Percentiles rank a stretch among this genome's conserved stretches.
These are phyloP conservation scores for Fusarium sacchari DNA, from an alignment of 2,329 filamentous ascomycete species.

Conservation along the genomic window DNA sequence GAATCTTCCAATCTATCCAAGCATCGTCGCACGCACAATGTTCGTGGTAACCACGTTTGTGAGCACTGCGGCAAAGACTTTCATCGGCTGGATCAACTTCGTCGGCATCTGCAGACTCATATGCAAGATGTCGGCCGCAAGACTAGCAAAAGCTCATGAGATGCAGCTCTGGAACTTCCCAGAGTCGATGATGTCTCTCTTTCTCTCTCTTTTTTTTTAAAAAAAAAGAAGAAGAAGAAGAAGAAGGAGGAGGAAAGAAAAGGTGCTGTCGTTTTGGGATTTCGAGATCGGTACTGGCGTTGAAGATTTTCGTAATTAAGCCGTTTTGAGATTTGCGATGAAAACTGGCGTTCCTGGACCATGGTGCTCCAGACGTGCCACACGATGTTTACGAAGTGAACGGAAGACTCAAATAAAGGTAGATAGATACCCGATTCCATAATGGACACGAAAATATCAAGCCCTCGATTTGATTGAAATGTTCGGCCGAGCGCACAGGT, in stretches of 20 bases:
- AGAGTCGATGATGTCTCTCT: not conserved
- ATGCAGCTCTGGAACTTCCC: not conserved
- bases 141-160: conserved; percentile 28
- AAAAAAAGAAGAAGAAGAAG: not conserved
- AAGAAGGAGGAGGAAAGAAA: not conserved
- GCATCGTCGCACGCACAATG: conserved; percentile 69
- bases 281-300: conserved; percentile 22
- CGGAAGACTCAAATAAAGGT: conserved; percentile 17
- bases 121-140: conserved; percentile 36
- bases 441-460: conserved; percentile 10
- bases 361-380: conserved; percentile 11
- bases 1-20: conserved; percentile 75
- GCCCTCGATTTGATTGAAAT: not conserved
- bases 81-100: conserved; percentile 68
- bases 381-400: conserved; percentile 10
- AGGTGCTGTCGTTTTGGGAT: conserved; percentile 1
- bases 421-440: conserved; percentile 33
- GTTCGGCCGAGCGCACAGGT: not conserved
- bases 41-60: conserved; percentile 63
- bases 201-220: too few species aligned
- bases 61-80: conserved; percentile 66
- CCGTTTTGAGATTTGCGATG: conserved; percentile 3
- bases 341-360: conserved; percentile 18
- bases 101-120: conserved; percentile 60
- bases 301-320: conserved; percentile 12